Evolutionary conservation across 768 basidiomycete genomes (phyloP), one percentile per base, ranked within the genome.

Genomic region (Mrakia frigida): DNA sequence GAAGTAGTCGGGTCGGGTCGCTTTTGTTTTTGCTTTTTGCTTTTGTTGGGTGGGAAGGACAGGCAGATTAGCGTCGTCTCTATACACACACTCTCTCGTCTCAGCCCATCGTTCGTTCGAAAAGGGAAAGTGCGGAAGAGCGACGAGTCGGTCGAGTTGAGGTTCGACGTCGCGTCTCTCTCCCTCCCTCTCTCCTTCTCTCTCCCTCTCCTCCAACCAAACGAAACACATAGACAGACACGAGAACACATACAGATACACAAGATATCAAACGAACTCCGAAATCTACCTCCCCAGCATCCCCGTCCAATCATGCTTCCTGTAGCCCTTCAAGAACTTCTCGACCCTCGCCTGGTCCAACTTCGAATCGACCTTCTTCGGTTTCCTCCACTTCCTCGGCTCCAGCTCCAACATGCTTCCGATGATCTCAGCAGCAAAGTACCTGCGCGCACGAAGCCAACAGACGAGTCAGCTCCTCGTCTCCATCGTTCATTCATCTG

Each of bases 341-440:
- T 85, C 84, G 71, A 92, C 88, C 71, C 95, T 86, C 70, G 90
- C 88, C 79, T 87, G 88, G 81, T 94, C 90, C 78, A 87, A 86
- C 68, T 87, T 84, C 53, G 87, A 87, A 80, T 96, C 94, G 65
- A 94, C 84, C 78, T 87, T 86, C 80, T 88, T 87, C 3, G 96
- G 94, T 79, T 89, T 87, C 73, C 91, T 85, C 96, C 96, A 99
- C 79, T 86, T 86, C 74, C 93, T 85, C 2, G 95, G 89, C 81
- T 96, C 94, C 53, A 97, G 81, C 18, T 93, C 94, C 69, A 99
- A 85, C 74, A 97, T 82, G 80, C 93, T 94, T 11, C 96, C 96
- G 78, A 98, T 90, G 79, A 98, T 96, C 83, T 99, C 96, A 25
- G 88, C 90, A 0, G 94, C 95, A 82, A 99, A 99, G 82, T 92